Conservation (phyloP, 2,329 filamentous ascomycete species). For the Ophiostoma himal-ulmi region DNA sequence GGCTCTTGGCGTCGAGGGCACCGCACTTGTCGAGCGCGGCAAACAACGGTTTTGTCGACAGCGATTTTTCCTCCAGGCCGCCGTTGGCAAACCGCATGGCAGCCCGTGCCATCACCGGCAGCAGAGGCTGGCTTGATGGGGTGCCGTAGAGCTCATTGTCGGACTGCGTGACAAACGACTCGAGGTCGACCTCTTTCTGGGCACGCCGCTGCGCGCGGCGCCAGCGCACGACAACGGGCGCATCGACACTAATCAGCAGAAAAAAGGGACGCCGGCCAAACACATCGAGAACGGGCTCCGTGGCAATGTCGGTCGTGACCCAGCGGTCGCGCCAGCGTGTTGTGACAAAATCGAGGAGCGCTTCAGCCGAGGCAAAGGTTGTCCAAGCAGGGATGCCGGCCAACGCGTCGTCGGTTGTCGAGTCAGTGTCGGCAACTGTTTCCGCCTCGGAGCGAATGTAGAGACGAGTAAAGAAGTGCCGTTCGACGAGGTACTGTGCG, state of each 20-base stretch:
- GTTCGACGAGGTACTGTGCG: conserved; percentile 76
- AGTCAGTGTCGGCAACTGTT: not conserved
- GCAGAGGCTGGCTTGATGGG: conserved; percentile 49
- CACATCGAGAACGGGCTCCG: conserved; percentile 65
- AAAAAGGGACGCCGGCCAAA: conserved; percentile 83
- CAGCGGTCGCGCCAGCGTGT: conserved; percentile 75
- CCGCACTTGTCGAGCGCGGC: conserved; percentile 67
- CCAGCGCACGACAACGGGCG: conserved; percentile 80
- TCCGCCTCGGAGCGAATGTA: conserved; percentile 41
- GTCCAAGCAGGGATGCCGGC: conserved; percentile 12
- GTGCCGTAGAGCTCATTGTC: conserved; percentile 73
- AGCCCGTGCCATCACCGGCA: conserved; percentile 72
- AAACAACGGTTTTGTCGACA: conserved; percentile 65
- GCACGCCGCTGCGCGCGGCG: conserved; percentile 56
- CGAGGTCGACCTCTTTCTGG: conserved; percentile 35
- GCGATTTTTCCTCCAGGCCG: conserved; percentile 38
- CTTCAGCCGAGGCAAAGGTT: conserved; percentile 54
- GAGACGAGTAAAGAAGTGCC: conserved; percentile 74
- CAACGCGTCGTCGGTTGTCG: not conserved
- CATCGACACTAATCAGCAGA: conserved; percentile 84
- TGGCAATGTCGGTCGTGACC: conserved; percentile 78
- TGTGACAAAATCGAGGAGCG: conserved; percentile 76
- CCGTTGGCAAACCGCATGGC: conserved; percentile 80
- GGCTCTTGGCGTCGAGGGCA: conserved; percentile 58
- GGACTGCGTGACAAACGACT: conserved; percentile 51